These are phyloP conservation scores for Cucurbita moschata DNA, from an alignment of 306 rosid genomes.

Conservation along the genomic window DNA sequence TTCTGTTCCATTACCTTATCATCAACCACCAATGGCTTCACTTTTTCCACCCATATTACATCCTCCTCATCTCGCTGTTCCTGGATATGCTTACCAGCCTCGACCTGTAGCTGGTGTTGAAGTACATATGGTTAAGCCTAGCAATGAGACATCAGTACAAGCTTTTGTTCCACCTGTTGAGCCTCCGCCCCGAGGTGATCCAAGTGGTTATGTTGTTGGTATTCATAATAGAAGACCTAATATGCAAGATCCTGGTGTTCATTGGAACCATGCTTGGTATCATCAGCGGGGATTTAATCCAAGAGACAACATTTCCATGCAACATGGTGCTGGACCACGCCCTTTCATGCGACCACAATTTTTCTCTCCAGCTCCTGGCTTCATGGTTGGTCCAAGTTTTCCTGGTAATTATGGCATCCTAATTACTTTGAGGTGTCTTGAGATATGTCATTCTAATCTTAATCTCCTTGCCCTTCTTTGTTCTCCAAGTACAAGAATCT, in stretches of 20 bases:
- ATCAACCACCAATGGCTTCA: conserved; percentile 37
- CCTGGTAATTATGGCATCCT: conserved; percentile 37
- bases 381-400: conserved; percentile 63
- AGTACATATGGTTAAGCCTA: conserved; percentile 39
- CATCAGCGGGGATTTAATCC: conserved; percentile 53
- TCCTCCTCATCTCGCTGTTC: conserved; percentile 46
- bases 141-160: conserved; percentile 40
- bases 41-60: conserved; percentile 49
- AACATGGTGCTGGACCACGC: conserved; percentile 62
- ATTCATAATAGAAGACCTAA: conserved; percentile 50
- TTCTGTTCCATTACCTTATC: conserved; percentile 45
- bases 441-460: neutral
- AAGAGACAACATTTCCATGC: conserved; percentile 50
- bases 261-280: conserved; percentile 58
- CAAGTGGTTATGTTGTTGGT: conserved; percentile 34
- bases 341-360: conserved; percentile 51
- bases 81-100: conserved; percentile 56
- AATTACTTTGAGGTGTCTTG: neutral
- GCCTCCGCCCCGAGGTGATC: conserved; percentile 47
- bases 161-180: conserved; percentile 44
- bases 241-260: conserved; percentile 51
- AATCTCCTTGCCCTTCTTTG: neutral
- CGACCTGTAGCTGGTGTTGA: conserved; percentile 51
- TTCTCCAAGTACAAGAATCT: neutral
- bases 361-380: conserved; percentile 58